These are phyloP conservation scores for Leishmania martiniquensis DNA, from an alignment of 208 protist genomes.

Conservation along the genomic window DNA sequence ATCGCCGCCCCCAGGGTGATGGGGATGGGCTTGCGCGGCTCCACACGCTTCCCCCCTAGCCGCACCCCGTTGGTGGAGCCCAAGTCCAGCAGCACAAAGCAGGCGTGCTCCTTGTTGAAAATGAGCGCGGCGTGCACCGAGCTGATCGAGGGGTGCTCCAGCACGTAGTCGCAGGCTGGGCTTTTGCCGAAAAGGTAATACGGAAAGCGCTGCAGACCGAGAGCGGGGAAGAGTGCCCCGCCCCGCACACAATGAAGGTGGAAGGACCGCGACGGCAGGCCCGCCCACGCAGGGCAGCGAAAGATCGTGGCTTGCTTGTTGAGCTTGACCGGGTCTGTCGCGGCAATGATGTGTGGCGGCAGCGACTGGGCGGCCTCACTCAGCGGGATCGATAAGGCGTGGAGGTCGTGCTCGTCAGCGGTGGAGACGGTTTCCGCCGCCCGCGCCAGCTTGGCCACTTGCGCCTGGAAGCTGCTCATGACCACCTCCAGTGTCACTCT, in stretches of 20 bases:
- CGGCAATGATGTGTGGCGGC: slow-evolving; percentile 67
- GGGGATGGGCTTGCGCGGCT: slow-evolving; percentile 57
- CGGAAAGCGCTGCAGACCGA: slow-evolving; percentile 75
- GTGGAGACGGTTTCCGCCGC: slow-evolving; percentile 23
- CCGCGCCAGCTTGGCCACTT: slow-evolving; percentile 24
- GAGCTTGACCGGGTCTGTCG: slow-evolving; percentile 75
- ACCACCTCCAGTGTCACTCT: neutral
- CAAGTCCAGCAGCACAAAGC: slow-evolving; percentile 89
- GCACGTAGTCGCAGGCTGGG: slow-evolving; percentile 81
- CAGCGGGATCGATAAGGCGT: slow-evolving; percentile 25
- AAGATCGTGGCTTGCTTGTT: slow-evolving; percentile 82
- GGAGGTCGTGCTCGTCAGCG: neutral
- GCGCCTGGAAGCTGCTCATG: slow-evolving; percentile 27
- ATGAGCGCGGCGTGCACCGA: slow-evolving; percentile 85
- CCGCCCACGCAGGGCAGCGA: slow-evolving; percentile 79
- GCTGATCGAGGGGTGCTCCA: slow-evolving; percentile 88
- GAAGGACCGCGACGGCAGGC: slow-evolving; percentile 55
- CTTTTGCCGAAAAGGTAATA: slow-evolving; percentile 91
- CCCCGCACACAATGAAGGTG: slow-evolving; percentile 78
- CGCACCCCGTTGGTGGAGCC: slow-evolving; percentile 82
- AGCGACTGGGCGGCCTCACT: slow-evolving; percentile 57
- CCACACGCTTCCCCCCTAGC: slow-evolving; percentile 68
- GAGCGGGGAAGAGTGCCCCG: slow-evolving; percentile 45
- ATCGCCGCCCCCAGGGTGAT: slow-evolving; percentile 60
- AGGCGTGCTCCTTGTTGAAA: slow-evolving; percentile 76